A percentile compares a stretch with the other conserved stretches of the same genome.
phyloP scores from a whole-genome alignment of 2,329 filamentous ascomycete species.

The Penicillium sp. region DNA sequence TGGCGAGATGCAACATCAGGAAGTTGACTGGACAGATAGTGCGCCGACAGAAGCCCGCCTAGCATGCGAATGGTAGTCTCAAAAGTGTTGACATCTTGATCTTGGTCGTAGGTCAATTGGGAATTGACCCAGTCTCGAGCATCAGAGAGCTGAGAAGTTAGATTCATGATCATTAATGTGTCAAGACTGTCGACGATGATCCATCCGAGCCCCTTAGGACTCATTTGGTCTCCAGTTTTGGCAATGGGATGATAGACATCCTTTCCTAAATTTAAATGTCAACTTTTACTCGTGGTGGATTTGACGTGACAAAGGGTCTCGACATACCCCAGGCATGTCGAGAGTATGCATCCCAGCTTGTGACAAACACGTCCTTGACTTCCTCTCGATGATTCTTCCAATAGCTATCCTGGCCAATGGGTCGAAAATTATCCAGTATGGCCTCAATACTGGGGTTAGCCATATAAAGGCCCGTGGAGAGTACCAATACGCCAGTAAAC shows the following conservation, averaged over 20 bases:
- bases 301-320: background rate
- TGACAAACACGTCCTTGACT: background rate
- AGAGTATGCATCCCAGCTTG: background rate
- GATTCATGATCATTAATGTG: constrained; percentile 23
- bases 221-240: constrained; percentile 20
- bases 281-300: background rate
- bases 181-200: constrained; percentile 23
- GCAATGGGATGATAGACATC: constrained; percentile 11
- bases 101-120: constrained; percentile 16
- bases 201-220: constrained; percentile 19
- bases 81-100: constrained; percentile 27
- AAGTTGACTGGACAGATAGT: constrained; percentile 16
- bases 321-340: background rate
- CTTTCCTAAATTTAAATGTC: background rate
- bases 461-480: background rate
- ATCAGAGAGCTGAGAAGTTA: constrained; percentile 15
- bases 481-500: background rate
- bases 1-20: constrained; percentile 51
- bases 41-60: constrained; percentile 27
- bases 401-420: background rate
- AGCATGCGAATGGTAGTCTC: constrained; percentile 31
- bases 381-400: background rate
- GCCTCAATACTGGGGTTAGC: background rate
- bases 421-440: background rate
- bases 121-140: background rate